Percentiles rank a stretch among this genome's conserved stretches.
These are phyloP conservation scores for Cytospora chrysosperma DNA, from an alignment of 2,329 filamentous ascomycete species.

Conservation along the genomic window DNA sequence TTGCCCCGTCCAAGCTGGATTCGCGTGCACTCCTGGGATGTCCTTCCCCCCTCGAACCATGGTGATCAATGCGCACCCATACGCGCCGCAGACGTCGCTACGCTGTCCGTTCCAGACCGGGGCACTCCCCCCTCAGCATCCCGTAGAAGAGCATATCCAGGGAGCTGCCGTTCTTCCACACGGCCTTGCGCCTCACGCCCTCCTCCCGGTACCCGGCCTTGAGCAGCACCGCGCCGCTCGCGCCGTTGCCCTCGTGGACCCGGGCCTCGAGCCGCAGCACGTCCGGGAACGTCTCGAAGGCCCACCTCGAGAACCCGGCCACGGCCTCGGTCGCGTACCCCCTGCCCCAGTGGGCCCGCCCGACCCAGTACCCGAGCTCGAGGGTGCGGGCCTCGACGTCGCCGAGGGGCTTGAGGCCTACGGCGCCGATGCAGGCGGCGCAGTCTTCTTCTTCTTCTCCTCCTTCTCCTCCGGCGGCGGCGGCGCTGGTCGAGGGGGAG, in stretches of 20 bases:
- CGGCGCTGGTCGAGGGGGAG: too few relatives aligned
- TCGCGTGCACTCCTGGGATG: background rate
- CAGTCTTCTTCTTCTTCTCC: too few relatives aligned
- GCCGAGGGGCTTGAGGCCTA: slow-evolving; percentile 38
- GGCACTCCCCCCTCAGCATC: slow-evolving; percentile 38
- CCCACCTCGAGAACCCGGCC: slow-evolving; percentile 41
- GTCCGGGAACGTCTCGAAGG: slow-evolving; percentile 42
- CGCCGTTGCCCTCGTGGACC: slow-evolving; percentile 40
- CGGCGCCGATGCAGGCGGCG: slow-evolving; percentile 39
- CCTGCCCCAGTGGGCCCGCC: slow-evolving; percentile 43
- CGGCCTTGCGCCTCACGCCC: slow-evolving; percentile 41
- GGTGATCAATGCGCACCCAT: background rate
- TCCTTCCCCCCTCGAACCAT: background rate
- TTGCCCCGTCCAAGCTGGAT: background rate
- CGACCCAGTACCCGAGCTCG: slow-evolving; percentile 52
- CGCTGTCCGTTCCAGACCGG: slow-evolving; percentile 15
- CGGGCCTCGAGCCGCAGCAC: slow-evolving; percentile 43
- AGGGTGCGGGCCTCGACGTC: slow-evolving; percentile 44
- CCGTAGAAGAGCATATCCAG: slow-evolving; percentile 40
- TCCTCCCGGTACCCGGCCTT: slow-evolving; percentile 45
- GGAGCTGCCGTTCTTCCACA: slow-evolving; percentile 42
- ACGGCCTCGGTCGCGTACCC: slow-evolving; percentile 45
- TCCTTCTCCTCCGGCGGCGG: too few relatives aligned
- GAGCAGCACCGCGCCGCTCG: slow-evolving; percentile 42
- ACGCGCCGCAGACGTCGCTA: background rate